phyloP scores from a whole-genome alignment of 83 land plant genomes.

The Diphasiastrum complanatum region DNA sequence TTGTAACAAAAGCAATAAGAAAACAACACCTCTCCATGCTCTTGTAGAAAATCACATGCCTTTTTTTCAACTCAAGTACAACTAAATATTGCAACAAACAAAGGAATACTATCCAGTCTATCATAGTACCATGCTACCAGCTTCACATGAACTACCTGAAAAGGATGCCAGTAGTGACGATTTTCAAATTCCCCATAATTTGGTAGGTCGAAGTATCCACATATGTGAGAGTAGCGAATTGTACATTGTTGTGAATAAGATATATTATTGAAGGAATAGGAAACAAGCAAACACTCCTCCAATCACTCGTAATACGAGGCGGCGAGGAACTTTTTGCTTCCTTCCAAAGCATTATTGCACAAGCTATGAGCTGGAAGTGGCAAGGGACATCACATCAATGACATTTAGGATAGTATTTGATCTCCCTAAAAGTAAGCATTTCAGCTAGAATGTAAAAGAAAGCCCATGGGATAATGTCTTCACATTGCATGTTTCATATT shows the following conservation, averaged over 20 bases:
- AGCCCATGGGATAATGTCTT: no score
- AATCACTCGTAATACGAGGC: conserved; percentile 61
- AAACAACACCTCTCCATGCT: no score
- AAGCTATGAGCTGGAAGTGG: conserved; percentile 61
- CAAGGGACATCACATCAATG: neutral
- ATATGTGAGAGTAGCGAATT: conserved; percentile 61
- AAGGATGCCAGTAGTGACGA: conserved; percentile 85
- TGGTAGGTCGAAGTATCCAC: conserved; percentile 81
- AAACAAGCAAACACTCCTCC: conserved; percentile 63
- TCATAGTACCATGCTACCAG: neutral
- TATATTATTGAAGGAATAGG: conserved; percentile 89
- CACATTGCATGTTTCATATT: no score
- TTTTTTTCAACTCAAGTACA: no score
- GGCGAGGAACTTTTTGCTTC: conserved; percentile 38
- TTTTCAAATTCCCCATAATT: conserved; percentile 93
- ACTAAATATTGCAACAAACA: no score
- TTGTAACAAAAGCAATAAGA: no score
- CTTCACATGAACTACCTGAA: conserved; percentile 47
- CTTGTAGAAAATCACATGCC: no score
- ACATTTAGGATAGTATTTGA: neutral
- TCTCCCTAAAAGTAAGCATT: no score
- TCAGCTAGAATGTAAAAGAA: no score
- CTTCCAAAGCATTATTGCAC: conserved; percentile 71
- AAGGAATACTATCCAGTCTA: neutral
- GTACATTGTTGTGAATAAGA: conserved; percentile 85